A percentile compares a stretch with the other conserved stretches of the same genome.
Evolutionary conservation across 768 basidiomycete genomes (phyloP).

Genomic region (Trametes meyenii): DNA sequence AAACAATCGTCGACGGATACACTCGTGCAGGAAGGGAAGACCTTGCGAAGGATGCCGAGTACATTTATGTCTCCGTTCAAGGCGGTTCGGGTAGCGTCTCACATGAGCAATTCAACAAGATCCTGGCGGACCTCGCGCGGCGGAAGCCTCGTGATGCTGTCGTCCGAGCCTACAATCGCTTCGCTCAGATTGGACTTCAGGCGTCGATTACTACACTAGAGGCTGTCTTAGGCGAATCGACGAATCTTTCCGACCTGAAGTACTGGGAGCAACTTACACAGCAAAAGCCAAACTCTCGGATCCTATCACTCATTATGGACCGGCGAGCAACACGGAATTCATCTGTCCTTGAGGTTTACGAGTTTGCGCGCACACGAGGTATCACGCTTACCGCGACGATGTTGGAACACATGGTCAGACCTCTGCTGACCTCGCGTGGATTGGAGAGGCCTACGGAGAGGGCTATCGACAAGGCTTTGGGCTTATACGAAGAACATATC

Average conservation of each 20-base stretch:
- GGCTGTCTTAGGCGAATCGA: conserved; percentile 48
- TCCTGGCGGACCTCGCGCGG: not conserved
- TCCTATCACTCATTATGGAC: conserved; percentile 60
- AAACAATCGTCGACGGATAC: conserved; percentile 25
- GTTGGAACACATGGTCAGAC: conserved; percentile 56
- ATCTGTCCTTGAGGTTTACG: conserved; percentile 54
- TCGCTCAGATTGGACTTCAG: conserved; percentile 34
- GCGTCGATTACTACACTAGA: conserved; percentile 38
- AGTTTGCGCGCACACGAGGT: conserved; percentile 45
- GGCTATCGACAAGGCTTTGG: conserved; percentile 55
- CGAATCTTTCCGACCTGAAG: conserved; percentile 43
- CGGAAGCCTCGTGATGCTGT: not conserved
- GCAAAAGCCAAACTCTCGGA: conserved; percentile 43
- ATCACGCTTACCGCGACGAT: conserved; percentile 52
- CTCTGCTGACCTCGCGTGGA: conserved; percentile 45
- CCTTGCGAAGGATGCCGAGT: conserved; percentile 21
- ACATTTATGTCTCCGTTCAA: conserved; percentile 12
- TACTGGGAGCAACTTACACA: conserved; percentile 45
- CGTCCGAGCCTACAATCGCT: not conserved
- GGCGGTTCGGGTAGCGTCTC: not conserved
- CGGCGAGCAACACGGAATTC: conserved; percentile 29
- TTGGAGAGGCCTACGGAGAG: conserved; percentile 41
- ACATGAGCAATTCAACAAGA: not conserved
- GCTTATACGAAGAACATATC: conserved; percentile 53
- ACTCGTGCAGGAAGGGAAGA: conserved; percentile 8